Evolutionary conservation across 2,329 filamentous ascomycete genomes (phyloP).

Genomic region (Sporothrix brasiliensis): DNA sequence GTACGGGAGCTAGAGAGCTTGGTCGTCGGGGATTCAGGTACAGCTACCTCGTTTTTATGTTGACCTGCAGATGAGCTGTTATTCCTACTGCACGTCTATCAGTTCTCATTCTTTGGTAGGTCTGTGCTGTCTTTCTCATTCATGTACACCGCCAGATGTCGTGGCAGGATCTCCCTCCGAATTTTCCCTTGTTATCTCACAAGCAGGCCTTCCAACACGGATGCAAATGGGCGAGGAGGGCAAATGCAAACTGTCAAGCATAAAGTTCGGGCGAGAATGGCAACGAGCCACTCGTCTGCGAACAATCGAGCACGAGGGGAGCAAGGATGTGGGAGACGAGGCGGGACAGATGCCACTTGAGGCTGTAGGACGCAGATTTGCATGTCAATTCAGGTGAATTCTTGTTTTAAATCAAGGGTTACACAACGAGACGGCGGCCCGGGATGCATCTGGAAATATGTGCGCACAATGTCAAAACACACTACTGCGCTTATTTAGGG

Average conservation of each 20-base stretch:
- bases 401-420: not conserved
- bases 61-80: slow-evolving; percentile 1
- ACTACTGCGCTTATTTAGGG: not conserved
- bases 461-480: not conserved
- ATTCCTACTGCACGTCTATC: not conserved
- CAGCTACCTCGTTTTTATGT: not conserved
- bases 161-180: not conserved
- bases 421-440: not conserved
- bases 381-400: not conserved
- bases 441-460: not conserved
- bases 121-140: not conserved
- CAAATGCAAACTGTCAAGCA: not conserved
- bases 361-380: not conserved
- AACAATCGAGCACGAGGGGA: slow-evolving; percentile 24
- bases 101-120: not conserved
- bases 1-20: slow-evolving; percentile 21
- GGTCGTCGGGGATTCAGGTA: not conserved
- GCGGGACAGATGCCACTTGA: not conserved
- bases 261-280: slow-evolving; percentile 1
- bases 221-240: not conserved
- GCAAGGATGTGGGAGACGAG: not conserved
- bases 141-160: slow-evolving; percentile 27
- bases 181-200: not conserved
- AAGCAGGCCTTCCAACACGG: not conserved
- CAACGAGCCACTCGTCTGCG: slow-evolving; percentile 30